Base-by-base conservation (phyloP, 2,329 filamentous ascomycete genomes). In the Ascochyta viciae-villosae region DNA sequence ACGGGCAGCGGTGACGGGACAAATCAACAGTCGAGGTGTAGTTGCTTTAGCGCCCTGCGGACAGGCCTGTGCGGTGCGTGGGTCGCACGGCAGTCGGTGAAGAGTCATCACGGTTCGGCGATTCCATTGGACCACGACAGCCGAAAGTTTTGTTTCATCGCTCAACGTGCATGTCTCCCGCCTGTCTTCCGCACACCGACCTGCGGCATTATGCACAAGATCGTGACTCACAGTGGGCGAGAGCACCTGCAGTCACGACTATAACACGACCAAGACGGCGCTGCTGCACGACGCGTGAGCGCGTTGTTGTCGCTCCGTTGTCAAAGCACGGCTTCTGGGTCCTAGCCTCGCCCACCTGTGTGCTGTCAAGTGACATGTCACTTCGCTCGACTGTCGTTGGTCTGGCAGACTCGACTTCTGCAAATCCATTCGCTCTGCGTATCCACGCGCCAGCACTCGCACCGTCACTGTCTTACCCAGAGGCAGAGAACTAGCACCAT, bases 161-260 rank as follows among this genome's bases (percentile, higher is more conserved):
- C 52, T 47, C 60, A 48, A 58, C 57, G 59, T 65, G 68, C 67
- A 65, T 64, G 40, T 50, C 33, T 50, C 13, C 46, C 46, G 41
- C 29, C 44, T 19, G 39, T 35, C 31, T 50, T 51, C 53, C 48
- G 48, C 47, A 56, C 53, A 56, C 53, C 60, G 57, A 63, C 59
- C 61, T 62, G 40, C 51, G 58, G 46, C 59, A 54, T 48, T 57
- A 50, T 65, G 65, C 62, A 70, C 64, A 37, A 58, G 57, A 54
- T 50, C 60, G 70, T 75, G 73, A 75, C 70, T 75, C 73, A 75
- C 61, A 61, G 58, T 64, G 59, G 70, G 65, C 70, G 65, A 66
- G 50, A 63, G 64, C 54, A 63, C 37, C 16, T 3, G 19, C 23
- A 38, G 63, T 70, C 73, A 64, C 73, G 72, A 73, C 72, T 72